A percentile compares a stretch with the other conserved stretches of the same genome.
Evolutionary conservation across 176 grass and related monocot species (phyloP).

Genomic region (Avena insularis): DNA sequence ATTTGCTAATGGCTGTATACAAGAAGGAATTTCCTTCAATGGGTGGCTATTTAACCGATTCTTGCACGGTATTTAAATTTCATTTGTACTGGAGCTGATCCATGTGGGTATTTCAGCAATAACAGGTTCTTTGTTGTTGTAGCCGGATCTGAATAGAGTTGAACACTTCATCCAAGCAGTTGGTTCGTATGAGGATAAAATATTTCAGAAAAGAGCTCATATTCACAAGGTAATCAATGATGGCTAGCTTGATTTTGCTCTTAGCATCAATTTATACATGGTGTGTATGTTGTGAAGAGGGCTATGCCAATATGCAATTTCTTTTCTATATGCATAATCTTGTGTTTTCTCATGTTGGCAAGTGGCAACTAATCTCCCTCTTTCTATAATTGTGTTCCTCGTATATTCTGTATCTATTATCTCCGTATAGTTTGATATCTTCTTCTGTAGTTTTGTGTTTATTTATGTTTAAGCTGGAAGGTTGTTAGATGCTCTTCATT

Average conservation of each 20-base stretch:
- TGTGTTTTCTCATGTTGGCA: slow-evolving; percentile 25
- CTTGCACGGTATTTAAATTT: slow-evolving; percentile 75
- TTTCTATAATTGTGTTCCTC: slow-evolving; percentile 4
- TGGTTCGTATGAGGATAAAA: slow-evolving; percentile 86
- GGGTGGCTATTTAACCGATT: slow-evolving; percentile 91
- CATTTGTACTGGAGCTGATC: slow-evolving; percentile 8
- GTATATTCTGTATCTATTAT: slow-evolving; percentile 18
- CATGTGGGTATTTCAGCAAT: slow-evolving; percentile 6
- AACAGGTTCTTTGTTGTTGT: slow-evolving; percentile 43
- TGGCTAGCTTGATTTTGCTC: slow-evolving; percentile 30
- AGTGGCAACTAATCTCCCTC: slow-evolving; percentile 25
- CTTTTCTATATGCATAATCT: not conserved
- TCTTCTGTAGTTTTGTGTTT: not conserved
- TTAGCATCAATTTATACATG: slow-evolving; percentile 26
- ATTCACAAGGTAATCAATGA: slow-evolving; percentile 74
- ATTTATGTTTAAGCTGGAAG: not conserved
- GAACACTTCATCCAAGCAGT: slow-evolving; percentile 99
- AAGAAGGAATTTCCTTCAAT: slow-evolving; percentile 91
- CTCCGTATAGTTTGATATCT: not conserved
- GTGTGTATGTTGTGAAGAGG: not conserved
- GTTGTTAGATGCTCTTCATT: not conserved
- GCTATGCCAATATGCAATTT: not conserved
- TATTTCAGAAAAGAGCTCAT: slow-evolving; percentile 96
- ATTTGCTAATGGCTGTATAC: slow-evolving; percentile 97
- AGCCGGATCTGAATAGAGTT: slow-evolving; percentile 87